phyloP scores from a whole-genome alignment of 441 rosid species.

The Croton setiger region DNA sequence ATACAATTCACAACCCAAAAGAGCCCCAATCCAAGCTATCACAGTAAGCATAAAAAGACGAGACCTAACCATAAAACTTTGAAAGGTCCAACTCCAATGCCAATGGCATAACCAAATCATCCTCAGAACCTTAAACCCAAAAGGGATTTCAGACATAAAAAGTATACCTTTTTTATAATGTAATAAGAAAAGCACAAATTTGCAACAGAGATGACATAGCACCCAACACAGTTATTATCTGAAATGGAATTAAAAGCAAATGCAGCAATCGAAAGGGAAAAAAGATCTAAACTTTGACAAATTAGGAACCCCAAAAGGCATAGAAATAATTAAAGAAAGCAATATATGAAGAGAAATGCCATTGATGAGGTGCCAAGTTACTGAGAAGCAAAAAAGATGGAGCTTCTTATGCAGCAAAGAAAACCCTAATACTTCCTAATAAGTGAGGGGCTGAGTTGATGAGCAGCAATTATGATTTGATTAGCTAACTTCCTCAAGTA shows the following conservation, averaged over 20 bases:
- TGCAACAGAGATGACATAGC: neutral
- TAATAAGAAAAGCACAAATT: neutral
- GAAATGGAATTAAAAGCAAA: neutral
- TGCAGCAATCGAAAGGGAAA: neutral
- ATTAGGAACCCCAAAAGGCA: neutral
- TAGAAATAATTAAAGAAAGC: neutral
- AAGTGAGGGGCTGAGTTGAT: neutral
- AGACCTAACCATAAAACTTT: neutral
- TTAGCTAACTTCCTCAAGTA: conserved; percentile 1
- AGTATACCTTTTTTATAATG: too few relatives aligned
- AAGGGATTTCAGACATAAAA: too few relatives aligned
- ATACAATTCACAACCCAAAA: too few relatives aligned
- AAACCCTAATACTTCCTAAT: neutral
- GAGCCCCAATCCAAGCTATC: neutral
- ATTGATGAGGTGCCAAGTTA: neutral
- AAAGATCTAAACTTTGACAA: conserved; percentile 8
- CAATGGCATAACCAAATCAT: neutral
- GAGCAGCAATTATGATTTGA: neutral
- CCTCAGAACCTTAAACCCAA: neutral
- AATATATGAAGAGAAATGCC: neutral
- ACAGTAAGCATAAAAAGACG: neutral
- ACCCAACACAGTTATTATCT: neutral
- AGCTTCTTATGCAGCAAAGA: neutral
- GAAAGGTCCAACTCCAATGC: neutral
- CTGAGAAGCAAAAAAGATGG: neutral